phyloP scores from a whole-genome alignment of 306 rosid species.

The Cercis canadensis region DNA sequence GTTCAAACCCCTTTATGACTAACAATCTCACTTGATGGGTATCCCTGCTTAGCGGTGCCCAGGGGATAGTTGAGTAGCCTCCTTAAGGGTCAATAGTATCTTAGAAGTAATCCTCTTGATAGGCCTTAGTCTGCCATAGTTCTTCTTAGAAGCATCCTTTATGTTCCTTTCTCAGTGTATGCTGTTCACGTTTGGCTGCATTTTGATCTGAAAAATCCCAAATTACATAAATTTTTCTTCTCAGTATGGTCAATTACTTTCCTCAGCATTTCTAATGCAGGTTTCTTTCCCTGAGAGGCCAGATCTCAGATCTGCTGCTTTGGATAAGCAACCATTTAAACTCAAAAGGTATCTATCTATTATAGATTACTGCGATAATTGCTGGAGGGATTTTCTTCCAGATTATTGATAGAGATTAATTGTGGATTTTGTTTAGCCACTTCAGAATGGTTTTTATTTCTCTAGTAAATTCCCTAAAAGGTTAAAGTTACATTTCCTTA shows the following conservation, averaged over 20 bases:
- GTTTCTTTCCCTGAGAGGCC: slow-evolving; percentile 4
- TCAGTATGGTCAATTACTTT: neutral
- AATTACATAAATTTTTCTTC: neutral
- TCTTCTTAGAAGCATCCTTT: neutral
- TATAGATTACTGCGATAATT: neutral
- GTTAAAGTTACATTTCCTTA: too few relatives aligned
- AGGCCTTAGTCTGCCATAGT: too few relatives aligned
- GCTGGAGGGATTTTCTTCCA: neutral
- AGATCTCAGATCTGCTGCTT: neutral
- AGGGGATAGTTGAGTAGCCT: too few relatives aligned
- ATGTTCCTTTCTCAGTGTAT: neutral
- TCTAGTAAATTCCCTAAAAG: too few relatives aligned
- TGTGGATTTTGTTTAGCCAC: neutral
- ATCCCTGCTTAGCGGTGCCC: too few relatives aligned
- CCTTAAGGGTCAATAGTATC: too few relatives aligned
- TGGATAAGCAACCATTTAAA: neutral
- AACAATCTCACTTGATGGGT: too few relatives aligned
- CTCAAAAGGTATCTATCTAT: neutral
- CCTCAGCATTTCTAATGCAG: neutral
- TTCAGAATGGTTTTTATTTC: neutral
- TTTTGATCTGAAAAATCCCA: neutral
- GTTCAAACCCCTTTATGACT: too few relatives aligned
- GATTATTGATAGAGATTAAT: neutral
- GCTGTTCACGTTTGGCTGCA: neutral
- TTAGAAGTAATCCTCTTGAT: too few relatives aligned